Percentiles rank a stretch among this genome's conserved stretches.
phyloP scores from a whole-genome alignment of 2,329 filamentous ascomycete species.

The Ascochyta lentis region DNA sequence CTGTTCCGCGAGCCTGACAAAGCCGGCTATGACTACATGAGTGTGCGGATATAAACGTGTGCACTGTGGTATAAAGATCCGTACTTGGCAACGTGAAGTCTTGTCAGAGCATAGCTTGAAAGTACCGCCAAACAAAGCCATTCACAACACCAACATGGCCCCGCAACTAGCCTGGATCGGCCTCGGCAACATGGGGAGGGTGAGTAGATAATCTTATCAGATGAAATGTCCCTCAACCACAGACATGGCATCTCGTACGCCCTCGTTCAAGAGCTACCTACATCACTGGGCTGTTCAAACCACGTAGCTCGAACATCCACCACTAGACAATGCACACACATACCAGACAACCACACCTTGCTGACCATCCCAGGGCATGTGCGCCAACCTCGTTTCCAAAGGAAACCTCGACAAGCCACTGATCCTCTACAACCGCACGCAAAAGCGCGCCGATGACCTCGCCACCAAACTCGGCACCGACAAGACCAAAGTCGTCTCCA shows the following conservation, averaged over 20 bases:
- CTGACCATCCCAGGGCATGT: slow-evolving; percentile 29
- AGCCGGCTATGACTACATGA: slow-evolving; percentile 11
- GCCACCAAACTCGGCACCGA: slow-evolving; percentile 64
- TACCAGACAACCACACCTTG: background rate
- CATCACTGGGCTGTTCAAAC: background rate
- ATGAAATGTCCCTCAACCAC: background rate
- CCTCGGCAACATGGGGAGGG: slow-evolving; percentile 86
- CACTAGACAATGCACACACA: background rate
- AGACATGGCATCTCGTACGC: background rate
- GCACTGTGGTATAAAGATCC: background rate
- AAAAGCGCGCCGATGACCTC: slow-evolving; percentile 68
- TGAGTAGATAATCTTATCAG: slow-evolving; percentile 50
- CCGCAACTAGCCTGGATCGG: slow-evolving; percentile 77
- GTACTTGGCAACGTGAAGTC: slow-evolving; percentile 1
- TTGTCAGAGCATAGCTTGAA: background rate
- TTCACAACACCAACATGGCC: slow-evolving; percentile 41
- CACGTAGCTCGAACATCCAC: background rate
- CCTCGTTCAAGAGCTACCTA: background rate
- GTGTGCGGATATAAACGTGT: slow-evolving; percentile 1
- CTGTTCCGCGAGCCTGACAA: slow-evolving; percentile 10
- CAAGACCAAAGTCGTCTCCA: slow-evolving; percentile 69
- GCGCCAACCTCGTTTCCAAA: slow-evolving; percentile 78
- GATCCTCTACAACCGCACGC: slow-evolving; percentile 81
- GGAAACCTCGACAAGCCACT: slow-evolving; percentile 73
- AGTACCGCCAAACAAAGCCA: background rate